Evolutionary conservation across 2,329 filamentous ascomycete genomes (phyloP), one percentile per base, ranked within the genome.

Genomic region (Fusarium sp.): DNA sequence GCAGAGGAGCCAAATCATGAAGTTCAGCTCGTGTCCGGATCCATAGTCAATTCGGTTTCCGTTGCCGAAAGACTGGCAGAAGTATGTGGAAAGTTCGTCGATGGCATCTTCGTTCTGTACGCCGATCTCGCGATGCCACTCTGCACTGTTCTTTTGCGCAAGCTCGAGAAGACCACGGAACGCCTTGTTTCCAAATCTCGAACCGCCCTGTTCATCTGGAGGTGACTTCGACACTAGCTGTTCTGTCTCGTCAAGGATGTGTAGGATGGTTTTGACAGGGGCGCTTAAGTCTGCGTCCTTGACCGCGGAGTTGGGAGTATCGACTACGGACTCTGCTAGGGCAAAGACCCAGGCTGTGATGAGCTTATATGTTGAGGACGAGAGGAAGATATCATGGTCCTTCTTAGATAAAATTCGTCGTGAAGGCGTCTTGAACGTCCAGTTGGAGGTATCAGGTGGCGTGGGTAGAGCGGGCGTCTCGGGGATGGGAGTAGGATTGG

Each of bases 11-110:
- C 95, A 99, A 78, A 97, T 91, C 80, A 95, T 86, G 82, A 99
- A 98, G 84, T 99, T 98, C 67, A 99, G 87, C 82, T 99, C 96
- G 80, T 99, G 96, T 4, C 96, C 96, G 1, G 94, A 98, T 53
- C 96, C 96, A 79, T 99, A 99, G 82, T 99, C 96, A 76, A 99
- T 96, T 43, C 95, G 89, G 54, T 88, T 88, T 46, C 91, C 88
- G 78, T 97, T 97, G 47, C 96, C 96, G 71, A 98, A 94, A 0
- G 92, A 91, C 76, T 97, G 88, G 69, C 87, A 82, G 34, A 99
- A 86, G 80, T 99, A 99, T 30, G 90, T 89, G 1, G 91, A 91
- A 8, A 92, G 84, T 78, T 99, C 96, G 5, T 86, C 81, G 49
- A 91, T 84, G 16, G 91, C 91, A 15, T 78, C 81, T 5, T 80